Evolutionary conservation across 2,329 filamentous ascomycete species (phyloP).

Genomic region (Gyromitra esculenta): DNA sequence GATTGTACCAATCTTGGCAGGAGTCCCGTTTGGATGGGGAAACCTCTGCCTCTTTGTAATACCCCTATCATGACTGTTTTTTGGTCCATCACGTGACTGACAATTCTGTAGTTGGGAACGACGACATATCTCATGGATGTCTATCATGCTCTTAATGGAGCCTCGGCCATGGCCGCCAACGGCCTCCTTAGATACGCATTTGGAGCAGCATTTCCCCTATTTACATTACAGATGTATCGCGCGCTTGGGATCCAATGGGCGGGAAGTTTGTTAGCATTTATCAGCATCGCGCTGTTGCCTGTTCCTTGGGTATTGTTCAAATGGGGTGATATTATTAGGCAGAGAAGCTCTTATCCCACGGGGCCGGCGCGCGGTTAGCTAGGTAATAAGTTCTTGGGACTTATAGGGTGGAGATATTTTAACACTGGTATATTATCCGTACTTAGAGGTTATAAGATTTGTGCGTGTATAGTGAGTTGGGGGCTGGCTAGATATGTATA

Average conservation of each 20-base stretch:
- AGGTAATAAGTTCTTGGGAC: neutral
- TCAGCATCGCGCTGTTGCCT: conserved; percentile 65
- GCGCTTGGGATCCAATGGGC: conserved; percentile 62
- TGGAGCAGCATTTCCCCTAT: conserved; percentile 70
- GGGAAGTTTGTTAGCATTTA: conserved; percentile 62
- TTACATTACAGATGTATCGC: conserved; percentile 67
- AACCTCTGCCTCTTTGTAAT: conserved; percentile 69
- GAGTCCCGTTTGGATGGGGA: conserved; percentile 69
- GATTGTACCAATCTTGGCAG: conserved; percentile 65
- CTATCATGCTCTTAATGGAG: conserved; percentile 67
- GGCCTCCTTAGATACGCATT: conserved; percentile 68
- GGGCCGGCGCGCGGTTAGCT: conserved; percentile 2
- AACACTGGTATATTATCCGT: neutral
- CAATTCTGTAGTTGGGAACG: conserved; percentile 32
- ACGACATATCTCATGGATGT: conserved; percentile 67
- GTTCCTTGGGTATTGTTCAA: conserved; percentile 67
- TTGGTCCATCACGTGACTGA: conserved; percentile 7
- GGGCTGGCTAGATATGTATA: neutral
- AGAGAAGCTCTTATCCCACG: conserved; percentile 49
- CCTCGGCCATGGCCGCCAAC: conserved; percentile 70
- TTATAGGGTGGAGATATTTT: neutral
- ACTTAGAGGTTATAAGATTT: neutral
- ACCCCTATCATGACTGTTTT: conserved; percentile 3
- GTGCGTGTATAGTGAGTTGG: neutral
- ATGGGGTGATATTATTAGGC: conserved; percentile 62